phyloP scores from a whole-genome alignment of 768 basidiomycete genomes.

The Xanthoconium purpureum region DNA sequence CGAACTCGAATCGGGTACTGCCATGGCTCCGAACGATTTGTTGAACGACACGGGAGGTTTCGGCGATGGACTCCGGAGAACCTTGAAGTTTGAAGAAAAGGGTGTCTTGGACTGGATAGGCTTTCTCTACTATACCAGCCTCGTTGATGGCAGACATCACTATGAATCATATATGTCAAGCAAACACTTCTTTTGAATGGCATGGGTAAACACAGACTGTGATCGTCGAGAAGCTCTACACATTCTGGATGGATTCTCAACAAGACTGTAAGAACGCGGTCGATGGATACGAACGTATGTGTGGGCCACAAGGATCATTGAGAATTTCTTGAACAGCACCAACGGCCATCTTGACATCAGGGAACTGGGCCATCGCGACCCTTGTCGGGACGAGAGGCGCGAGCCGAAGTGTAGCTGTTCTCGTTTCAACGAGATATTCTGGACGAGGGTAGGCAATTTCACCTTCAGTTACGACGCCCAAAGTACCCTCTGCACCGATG shows the following conservation, averaged over 20 bases:
- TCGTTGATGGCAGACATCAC: constrained; percentile 78
- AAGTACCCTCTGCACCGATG: constrained; percentile 86
- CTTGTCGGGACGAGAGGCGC: constrained; percentile 78
- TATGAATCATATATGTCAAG: constrained; percentile 21
- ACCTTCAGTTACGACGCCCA: constrained; percentile 90
- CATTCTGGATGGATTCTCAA: constrained; percentile 54
- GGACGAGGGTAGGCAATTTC: background rate
- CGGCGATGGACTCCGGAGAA: constrained; percentile 52
- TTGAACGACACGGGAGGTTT: constrained; percentile 57
- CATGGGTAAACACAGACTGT: constrained; percentile 41
- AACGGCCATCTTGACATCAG: constrained; percentile 72
- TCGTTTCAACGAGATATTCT: background rate
- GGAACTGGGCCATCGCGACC: constrained; percentile 88
- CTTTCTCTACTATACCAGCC: constrained; percentile 55
- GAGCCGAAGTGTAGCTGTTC: constrained; percentile 73
- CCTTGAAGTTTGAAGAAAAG: constrained; percentile 94
- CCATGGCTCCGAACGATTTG: constrained; percentile 65
- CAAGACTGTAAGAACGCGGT: background rate
- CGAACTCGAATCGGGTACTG: constrained; percentile 67
- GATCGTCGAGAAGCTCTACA: constrained; percentile 80
- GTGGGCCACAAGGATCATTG: constrained; percentile 60
- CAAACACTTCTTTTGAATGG: background rate
- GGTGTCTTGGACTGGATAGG: constrained; percentile 71
- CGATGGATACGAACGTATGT: constrained; percentile 56
- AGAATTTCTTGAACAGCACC: constrained; percentile 80